phyloP scores from a whole-genome alignment of 495 filamentous ascomycete genomes.

The Daldinia childiae region DNA sequence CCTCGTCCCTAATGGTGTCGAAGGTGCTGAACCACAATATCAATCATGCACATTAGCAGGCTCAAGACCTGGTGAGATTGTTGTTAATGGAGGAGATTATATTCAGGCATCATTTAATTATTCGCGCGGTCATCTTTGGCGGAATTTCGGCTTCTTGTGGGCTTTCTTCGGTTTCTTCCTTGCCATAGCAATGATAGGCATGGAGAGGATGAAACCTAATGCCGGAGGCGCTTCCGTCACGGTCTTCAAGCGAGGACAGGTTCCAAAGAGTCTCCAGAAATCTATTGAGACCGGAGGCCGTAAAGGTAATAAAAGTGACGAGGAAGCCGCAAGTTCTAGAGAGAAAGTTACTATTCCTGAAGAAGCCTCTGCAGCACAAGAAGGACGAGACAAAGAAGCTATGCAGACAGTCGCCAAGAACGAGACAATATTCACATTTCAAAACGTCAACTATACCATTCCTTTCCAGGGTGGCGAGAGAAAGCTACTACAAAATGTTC shows the following conservation, averaged over 20 bases:
- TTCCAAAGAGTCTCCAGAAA: slow-evolving; percentile 36
- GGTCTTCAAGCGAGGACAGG: slow-evolving; percentile 58
- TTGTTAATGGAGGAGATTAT: slow-evolving; percentile 63
- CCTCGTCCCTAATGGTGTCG: slow-evolving; percentile 55
- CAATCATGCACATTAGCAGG: slow-evolving; percentile 69
- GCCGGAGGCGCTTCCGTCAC: slow-evolving; percentile 76
- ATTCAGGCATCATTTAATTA: slow-evolving; percentile 66
- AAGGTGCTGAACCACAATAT: slow-evolving; percentile 45
- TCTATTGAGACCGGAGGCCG: slow-evolving; percentile 43
- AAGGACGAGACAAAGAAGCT: slow-evolving; percentile 16
- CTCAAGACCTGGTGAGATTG: slow-evolving; percentile 55
- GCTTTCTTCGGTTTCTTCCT: slow-evolving; percentile 73
- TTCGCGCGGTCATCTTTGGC: slow-evolving; percentile 67
- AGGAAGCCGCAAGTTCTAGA: slow-evolving; percentile 29
- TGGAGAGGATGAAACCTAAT: slow-evolving; percentile 75
- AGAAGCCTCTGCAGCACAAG: slow-evolving; percentile 11
- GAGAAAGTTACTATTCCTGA: slow-evolving; percentile 26
- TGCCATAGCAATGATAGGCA: slow-evolving; percentile 66
- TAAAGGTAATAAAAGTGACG: slow-evolving; percentile 25
- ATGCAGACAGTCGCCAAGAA: slow-evolving; percentile 38
- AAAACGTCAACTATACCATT: slow-evolving; percentile 75
- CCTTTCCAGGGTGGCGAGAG: slow-evolving; percentile 67
- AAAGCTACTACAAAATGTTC: slow-evolving; percentile 68
- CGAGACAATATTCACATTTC: slow-evolving; percentile 71
- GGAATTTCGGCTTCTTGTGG: slow-evolving; percentile 75